These are phyloP conservation scores for Plasmodium gonderi DNA, from an alignment of 169 alveolate genomes.

Conservation along the genomic window DNA sequence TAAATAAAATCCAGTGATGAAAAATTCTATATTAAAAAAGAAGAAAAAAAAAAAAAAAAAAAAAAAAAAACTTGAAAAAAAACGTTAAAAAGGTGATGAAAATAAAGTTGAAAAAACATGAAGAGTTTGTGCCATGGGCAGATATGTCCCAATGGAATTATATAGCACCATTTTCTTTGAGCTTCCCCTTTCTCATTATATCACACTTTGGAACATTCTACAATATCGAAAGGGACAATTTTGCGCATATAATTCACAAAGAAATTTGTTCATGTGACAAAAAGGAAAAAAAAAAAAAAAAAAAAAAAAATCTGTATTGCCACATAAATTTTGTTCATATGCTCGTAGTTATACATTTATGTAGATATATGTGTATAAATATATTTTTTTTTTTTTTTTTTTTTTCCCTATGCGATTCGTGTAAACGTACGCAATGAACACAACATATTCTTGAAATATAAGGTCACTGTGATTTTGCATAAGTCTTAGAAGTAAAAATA, in stretches of 20 bases:
- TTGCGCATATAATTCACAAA: not conserved
- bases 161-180: not conserved
- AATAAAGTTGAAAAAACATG: not conserved
- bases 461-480: not conserved
- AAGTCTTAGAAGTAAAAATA: not conserved
- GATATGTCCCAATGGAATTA: not conserved
- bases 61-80: no score
- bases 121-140: not conserved
- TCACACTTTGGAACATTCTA: not conserved
- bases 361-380: not conserved
- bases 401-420: not conserved
- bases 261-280: no score
- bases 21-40: not conserved
- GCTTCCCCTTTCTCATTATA: not conserved
- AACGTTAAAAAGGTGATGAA: no score
- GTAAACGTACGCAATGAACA: not conserved
- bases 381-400: not conserved
- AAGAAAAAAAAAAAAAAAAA: not conserved
- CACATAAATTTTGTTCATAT: not conserved
- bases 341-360: no score
- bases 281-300: not conserved
- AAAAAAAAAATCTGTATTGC: not conserved
- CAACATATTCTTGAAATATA: not conserved
- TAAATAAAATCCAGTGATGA: not conserved
- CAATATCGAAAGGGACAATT: not conserved